phyloP scores from a whole-genome alignment of 441 rosid species.

The Arabidopsis hybrid region DNA sequence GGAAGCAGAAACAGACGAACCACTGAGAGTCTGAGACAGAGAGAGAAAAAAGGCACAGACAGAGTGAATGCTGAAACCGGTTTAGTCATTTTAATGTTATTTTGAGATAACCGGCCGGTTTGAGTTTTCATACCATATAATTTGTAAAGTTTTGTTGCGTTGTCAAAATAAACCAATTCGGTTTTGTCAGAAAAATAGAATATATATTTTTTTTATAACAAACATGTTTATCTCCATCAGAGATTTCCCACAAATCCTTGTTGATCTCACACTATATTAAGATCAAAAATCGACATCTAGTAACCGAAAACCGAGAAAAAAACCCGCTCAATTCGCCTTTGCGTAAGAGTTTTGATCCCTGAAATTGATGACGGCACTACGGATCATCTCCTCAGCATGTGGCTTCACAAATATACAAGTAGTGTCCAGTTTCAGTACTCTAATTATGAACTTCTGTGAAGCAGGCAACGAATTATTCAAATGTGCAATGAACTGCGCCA shows the following conservation, averaged over 20 bases:
- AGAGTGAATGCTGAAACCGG: neutral
- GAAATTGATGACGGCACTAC: slow-evolving; percentile 60
- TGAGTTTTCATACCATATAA: neutral
- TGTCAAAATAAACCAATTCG: neutral
- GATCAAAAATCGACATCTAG: neutral
- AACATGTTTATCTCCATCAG: neutral
- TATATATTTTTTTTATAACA: neutral
- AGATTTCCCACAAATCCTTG: neutral
- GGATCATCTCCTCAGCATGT: slow-evolving; percentile 60
- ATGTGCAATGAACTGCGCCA: slow-evolving; percentile 76
- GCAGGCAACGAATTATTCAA: slow-evolving; percentile 60
- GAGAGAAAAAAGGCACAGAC: too few species aligned
- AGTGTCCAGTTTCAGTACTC: slow-evolving; percentile 51
- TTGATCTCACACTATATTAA: neutral
- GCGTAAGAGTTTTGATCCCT: slow-evolving; percentile 74
- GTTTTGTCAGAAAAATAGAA: neutral
- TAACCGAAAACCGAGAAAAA: neutral
- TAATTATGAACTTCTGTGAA: slow-evolving; percentile 75
- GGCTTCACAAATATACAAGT: slow-evolving; percentile 79
- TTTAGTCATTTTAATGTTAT: neutral
- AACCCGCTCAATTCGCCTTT: slow-evolving; percentile 54
- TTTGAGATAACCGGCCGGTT: neutral
- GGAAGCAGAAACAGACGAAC: too few species aligned
- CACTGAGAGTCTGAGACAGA: too few species aligned
- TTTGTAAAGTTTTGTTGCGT: neutral